Percentiles rank a stretch among this genome's conserved stretches.
Evolutionary conservation across 2,329 filamentous ascomycete genomes (phyloP).

Genomic region (Sclerotinia borealis): DNA sequence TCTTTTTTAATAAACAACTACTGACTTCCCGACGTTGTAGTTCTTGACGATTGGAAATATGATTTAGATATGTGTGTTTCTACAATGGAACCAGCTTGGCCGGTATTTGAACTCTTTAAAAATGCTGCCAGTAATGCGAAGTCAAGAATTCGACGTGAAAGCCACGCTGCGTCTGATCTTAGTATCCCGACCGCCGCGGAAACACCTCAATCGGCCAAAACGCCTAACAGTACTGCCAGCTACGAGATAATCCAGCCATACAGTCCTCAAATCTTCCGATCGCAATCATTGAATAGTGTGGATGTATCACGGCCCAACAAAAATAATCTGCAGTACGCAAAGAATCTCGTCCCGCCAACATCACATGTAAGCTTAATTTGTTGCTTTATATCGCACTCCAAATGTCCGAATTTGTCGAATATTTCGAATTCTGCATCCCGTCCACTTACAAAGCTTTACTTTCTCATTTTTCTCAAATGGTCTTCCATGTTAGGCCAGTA

Average conservation of each 20-base stretch:
- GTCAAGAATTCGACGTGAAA: constrained; percentile 20
- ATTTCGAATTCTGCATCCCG: not conserved
- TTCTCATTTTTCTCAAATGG: not conserved
- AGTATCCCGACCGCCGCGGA: constrained; percentile 19
- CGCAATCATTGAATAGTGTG: constrained; percentile 12
- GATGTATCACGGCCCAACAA: constrained; percentile 3
- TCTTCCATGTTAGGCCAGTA: not conserved
- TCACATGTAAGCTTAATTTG: not conserved
- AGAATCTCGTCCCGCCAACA: constrained; percentile 9
- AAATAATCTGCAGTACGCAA: constrained; percentile 12
- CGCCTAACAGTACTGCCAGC: constrained; percentile 23
- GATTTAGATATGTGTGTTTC: constrained; percentile 26
- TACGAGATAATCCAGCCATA: constrained; percentile 21
- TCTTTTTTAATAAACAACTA: not conserved
- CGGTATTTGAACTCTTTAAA: constrained; percentile 26
- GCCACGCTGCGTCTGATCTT: constrained; percentile 28
- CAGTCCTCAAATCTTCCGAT: constrained; percentile 20
- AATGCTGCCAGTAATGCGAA: constrained; percentile 16
- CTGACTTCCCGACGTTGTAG: not conserved
- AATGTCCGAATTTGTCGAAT: not conserved
- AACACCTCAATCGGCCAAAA: constrained; percentile 22
- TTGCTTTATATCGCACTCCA: not conserved
- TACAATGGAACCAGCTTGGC: constrained; percentile 28
- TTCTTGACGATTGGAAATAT: constrained; percentile 30
- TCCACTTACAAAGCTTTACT: too few relatives aligned